Evolutionary conservation across 805 yeast species (phyloP), one percentile per base, ranked within the genome.

Genomic region (Candida gorgasii): DNA sequence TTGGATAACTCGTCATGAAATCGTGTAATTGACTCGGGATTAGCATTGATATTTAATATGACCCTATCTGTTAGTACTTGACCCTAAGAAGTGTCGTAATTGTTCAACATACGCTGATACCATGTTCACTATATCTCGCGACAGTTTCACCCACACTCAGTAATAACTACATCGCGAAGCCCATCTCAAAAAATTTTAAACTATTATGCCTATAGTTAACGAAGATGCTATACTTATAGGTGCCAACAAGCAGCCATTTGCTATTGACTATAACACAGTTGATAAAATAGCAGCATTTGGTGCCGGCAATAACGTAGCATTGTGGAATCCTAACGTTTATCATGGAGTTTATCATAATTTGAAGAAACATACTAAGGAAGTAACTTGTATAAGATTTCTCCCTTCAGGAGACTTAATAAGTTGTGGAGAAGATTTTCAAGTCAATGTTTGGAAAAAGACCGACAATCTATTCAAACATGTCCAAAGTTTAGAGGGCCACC

Each of bases 1-100:
- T 84, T 84, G 3, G 84, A 75, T 12, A 87, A 72, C 43, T 76
- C 74, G 58, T 87, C 95, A 56, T 85, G 89, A 53, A 85, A 78
- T 33, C 77, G 75, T 0, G 86, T 69, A 23, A 86, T 84, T 4
- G 85, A 75, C 38, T 77, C 81, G 2, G 86, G 83, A 4, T 72
- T 64, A 2, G 75, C 73, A 33, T 54, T 57, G 36, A 57, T 65
- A n/a, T 67, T 65, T 3, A 70, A 51, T 31, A 70, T 50, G 0
- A 69, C 68, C 1, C 75, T 69, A 30, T 35, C 20, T 28, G 62
- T 57, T 57, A 58, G 62, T 45, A 40, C 14, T 1, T 8, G 6
- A 6, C 6, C 29, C n/a, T 26, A 26, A 12, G 6, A 13, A 28
- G 14, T 28, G 28, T 12, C 12, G 28, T 24, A 24, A 28, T 4